phyloP scores from a whole-genome alignment of 2,329 filamentous ascomycete species.

The Phyllosticta capitalensis region DNA sequence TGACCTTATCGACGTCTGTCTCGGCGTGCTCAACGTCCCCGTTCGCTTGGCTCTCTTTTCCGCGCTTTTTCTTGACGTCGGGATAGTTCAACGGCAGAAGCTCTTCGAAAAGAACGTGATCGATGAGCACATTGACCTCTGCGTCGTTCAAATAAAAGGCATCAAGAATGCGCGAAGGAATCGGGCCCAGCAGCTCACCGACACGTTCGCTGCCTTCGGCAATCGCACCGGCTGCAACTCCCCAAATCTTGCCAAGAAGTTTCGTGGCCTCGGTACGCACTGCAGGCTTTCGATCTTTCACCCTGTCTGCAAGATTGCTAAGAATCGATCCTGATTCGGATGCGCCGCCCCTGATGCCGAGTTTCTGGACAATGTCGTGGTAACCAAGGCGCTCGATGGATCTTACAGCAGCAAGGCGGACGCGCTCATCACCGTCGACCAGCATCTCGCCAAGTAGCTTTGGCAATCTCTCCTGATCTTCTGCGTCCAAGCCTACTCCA shows the following conservation, averaged over 20 bases:
- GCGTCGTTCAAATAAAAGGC: constrained; percentile 82
- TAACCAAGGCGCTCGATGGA: constrained; percentile 74
- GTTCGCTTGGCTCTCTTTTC: constrained; percentile 47
- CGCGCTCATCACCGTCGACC: constrained; percentile 81
- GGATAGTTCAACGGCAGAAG: constrained; percentile 87
- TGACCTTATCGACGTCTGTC: constrained; percentile 62
- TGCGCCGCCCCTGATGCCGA: constrained; percentile 67
- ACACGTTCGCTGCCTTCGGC: constrained; percentile 72
- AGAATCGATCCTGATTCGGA: constrained; percentile 69
- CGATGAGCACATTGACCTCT: constrained; percentile 75
- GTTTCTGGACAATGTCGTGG: constrained; percentile 68
- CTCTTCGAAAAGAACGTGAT: constrained; percentile 76
- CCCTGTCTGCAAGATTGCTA: constrained; percentile 72
- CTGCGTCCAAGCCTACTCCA: constrained; percentile 73
- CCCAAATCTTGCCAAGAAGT: constrained; percentile 79
- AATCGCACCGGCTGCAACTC: constrained; percentile 82
- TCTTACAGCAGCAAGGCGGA: constrained; percentile 80
- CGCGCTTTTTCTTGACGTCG: constrained; percentile 51
- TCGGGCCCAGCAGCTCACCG: constrained; percentile 62
- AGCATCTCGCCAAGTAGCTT: constrained; percentile 69
- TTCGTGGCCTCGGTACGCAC: constrained; percentile 84
- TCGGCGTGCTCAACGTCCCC: constrained; percentile 32
- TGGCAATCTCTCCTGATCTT: constrained; percentile 70
- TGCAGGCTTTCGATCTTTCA: constrained; percentile 71
- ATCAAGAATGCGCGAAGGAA: constrained; percentile 78